Base-by-base conservation (phyloP, 345 rosid species). In the Firmiana major region DNA sequence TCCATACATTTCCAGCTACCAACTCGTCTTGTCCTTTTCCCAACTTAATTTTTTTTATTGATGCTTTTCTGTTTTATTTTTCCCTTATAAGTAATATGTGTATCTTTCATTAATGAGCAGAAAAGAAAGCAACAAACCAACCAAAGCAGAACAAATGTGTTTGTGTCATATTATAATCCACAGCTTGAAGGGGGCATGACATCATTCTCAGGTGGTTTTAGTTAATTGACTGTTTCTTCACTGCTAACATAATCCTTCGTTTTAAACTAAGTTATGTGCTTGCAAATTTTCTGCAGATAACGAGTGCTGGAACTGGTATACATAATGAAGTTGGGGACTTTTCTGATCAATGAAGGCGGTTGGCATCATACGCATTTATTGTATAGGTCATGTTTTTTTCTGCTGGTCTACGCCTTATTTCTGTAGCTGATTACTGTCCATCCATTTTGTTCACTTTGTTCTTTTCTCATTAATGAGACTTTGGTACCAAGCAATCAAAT, bases 131-230 rank as follows among this genome's bases (percentile, higher is more conserved):
- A 38, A 72, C 83, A 70, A 84, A 77, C 74, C 87, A 87, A 81
- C 79, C 89, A 4, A 85, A 88, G 86, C 92, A 88, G 89, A 93
- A 85, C 87, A 90, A 86, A 77, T 95, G 99, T 6, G 85, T 85
- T n/a, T 95, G 99, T 83, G 90, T 91, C 73, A 84, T 95, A 88
- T 85, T 90, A 86, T 95, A 86, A 86, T 81, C 68, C 51, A 57
- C 81, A 53, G 75, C 77, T 76, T 15, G 67, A 46, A 79, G 54
- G n/a, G 70, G 57, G 66, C 73, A 66, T 54, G 58, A 51, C 54
- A 78, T 73, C 75, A 66, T 84, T 76, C 15, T 13, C 78, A 73
- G 89, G 86, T 84, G 70, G 46, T 55, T 71, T 65, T 31, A 26
- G 78, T 42, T 65, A 17, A 74, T 59, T 53, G 57, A 42, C 34